phyloP scores from a whole-genome alignment of 306 rosid species.

The Vachellia pachyceras region DNA sequence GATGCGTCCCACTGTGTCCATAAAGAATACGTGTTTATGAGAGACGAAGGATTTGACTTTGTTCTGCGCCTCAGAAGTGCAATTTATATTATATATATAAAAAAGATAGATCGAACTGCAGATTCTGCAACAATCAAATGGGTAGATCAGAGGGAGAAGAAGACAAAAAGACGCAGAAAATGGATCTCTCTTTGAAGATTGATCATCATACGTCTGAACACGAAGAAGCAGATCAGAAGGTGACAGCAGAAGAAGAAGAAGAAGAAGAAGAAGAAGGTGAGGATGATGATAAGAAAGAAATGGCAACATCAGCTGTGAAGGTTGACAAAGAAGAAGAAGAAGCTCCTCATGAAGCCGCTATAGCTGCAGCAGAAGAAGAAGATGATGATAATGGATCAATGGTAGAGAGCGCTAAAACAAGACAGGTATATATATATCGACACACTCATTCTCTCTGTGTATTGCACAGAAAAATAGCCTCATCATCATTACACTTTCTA shows the following conservation, averaged over 20 bases:
- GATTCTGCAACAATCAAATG: slow-evolving; percentile 39
- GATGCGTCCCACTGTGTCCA: slow-evolving; percentile 81
- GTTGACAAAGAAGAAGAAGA: slow-evolving; percentile 42
- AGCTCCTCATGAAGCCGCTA: slow-evolving; percentile 43
- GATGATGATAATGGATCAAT: slow-evolving; percentile 54
- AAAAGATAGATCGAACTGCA: neutral
- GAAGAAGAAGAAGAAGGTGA: too few species aligned
- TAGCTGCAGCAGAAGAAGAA: neutral
- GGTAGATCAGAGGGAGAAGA: slow-evolving; percentile 42
- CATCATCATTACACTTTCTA: neutral
- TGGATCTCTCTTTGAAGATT: slow-evolving; percentile 79
- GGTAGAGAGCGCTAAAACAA: slow-evolving; percentile 49
- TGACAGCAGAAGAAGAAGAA: too few species aligned
- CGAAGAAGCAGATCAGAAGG: neutral
- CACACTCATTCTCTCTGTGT: neutral
- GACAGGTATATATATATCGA: slow-evolving; percentile 50
- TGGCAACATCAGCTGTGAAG: neutral
- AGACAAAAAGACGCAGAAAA: slow-evolving; percentile 47
- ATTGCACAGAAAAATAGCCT: neutral
- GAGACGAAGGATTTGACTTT: slow-evolving; percentile 86
- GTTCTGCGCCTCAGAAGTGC: slow-evolving; percentile 75
- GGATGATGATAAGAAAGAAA: slow-evolving; percentile 8
- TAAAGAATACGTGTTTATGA: slow-evolving; percentile 58
- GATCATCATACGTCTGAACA: neutral
- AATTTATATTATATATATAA: slow-evolving; percentile 36